Evolutionary conservation across 176 grass and related monocot genomes (phyloP).

Genomic region (Cenchrus fungigraminus): DNA sequence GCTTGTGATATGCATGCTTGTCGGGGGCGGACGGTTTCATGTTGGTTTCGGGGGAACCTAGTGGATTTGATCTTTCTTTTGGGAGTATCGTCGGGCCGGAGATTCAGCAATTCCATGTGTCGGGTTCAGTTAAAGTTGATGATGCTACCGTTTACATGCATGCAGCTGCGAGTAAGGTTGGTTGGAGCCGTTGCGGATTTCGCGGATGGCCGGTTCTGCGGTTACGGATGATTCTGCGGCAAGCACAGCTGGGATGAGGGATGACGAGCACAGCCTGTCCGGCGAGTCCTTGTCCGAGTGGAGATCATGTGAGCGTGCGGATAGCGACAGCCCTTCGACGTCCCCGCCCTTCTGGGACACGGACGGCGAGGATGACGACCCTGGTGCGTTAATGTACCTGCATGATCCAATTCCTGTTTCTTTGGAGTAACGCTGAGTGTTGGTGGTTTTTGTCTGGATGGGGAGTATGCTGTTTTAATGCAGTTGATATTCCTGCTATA

Average conservation of each 20-base stretch:
- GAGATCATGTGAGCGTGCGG: constrained; percentile 76
- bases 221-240: constrained; percentile 49
- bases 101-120: not conserved
- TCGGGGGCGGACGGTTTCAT: too few species aligned
- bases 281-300: constrained; percentile 83
- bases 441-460: constrained; percentile 19
- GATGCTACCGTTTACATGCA: constrained; percentile 15
- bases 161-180: constrained; percentile 52
- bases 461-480: not conserved
- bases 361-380: constrained; percentile 71
- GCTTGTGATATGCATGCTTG: not conserved
- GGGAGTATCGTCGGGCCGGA: not conserved
- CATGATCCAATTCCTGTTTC: constrained; percentile 10
- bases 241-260: constrained; percentile 63
- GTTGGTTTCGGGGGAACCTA: not conserved
- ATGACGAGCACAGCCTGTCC: constrained; percentile 58
- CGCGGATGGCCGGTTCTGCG: constrained; percentile 47
- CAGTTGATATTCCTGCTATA: constrained; percentile 14
- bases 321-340: constrained; percentile 83
- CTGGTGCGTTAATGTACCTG: constrained; percentile 46
- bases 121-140: not conserved
- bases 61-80: not conserved
- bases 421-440: not conserved
- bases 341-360: constrained; percentile 86
- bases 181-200: constrained; percentile 27